Base-by-base conservation (phyloP, 2,329 filamentous ascomycete species). In the Daldinia sp. region DNA sequence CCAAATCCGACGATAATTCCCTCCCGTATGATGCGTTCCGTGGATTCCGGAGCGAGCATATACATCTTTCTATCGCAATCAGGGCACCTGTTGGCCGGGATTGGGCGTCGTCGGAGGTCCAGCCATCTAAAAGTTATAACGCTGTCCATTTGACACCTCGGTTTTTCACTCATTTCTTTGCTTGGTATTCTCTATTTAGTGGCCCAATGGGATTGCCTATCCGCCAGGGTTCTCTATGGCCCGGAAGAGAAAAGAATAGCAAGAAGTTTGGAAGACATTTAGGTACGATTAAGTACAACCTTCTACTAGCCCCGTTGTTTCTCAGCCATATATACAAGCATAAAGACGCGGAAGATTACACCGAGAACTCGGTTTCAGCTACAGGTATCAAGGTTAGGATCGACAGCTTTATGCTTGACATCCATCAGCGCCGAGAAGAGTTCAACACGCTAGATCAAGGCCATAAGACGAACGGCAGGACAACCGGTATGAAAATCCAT, bases 291-390 rank as follows among this genome's bases (percentile, higher is more conserved):
- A 99, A 99, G 81, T 98, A 98, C 80, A 97, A 94, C 66, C 80
- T 99, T 19, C 84, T 98, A 2, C 82, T 99, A 13, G 96, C 95
- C 1, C 95, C 95, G 0, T 80, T 99, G 1, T 99, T 96, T 76
- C 86, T 99, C 66, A 96, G 94, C 70, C 95, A 99, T 72, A 93
- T 99, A 29, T 99, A 99, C 81, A 98, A 97, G 77, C 95, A 99
- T 80, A 97, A 97, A 75, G 95, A 99, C 73, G 88, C 88, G 0
- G 94, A 97, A 73, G 93, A 97, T 63, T 91, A 92, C 73, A 84
- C 86, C 0, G 90, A 94, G 64, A 83, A 80, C 53, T 84, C 90
- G 0, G 92, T 97, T 4, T 95, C 93, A 47, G 94, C 94, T 0
- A 99, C 95, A 3, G 95, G 96, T n/a, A 82, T 99, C 65, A 99